Evolutionary conservation across 192 early-diverging fungal species (phyloP), one percentile per base, ranked within the genome.

Genomic region (Podila verticillata): DNA sequence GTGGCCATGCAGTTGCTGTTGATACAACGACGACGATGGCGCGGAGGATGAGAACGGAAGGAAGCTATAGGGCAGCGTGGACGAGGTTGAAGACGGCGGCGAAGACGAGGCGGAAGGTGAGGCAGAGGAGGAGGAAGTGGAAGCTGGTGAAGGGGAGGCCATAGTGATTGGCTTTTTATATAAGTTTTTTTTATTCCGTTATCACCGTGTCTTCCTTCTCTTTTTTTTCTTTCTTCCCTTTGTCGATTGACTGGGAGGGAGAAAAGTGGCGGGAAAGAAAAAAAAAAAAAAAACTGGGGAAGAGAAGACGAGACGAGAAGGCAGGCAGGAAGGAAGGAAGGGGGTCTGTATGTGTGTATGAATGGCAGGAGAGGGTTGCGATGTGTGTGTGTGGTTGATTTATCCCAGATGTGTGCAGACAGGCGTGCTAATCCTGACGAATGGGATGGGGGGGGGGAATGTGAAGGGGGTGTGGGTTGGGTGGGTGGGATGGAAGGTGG

Each of bases 361-460:
- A 17, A n/a, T n/a, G n/a, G n/a, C n/a, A n/a, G n/a, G n/a, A n/a
- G n/a, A n/a, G n/a, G n/a, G n/a, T n/a, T n/a, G n/a, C n/a, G n/a
- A n/a, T n/a, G n/a, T 19, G 58, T 3, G 17, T 10, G 51, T 54
- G 51, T 24, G 51, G 24, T n/a, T 54, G 51, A 26, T n/a, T 54
- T 54, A 15, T 54, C 51, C 51, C 51, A 54, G 51, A 54, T 54
- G 51, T 24, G 51, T 26, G 24, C 39, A 54, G 20, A n/a, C 51
- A 19, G 20, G 51, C n/a, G 20, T 54, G 24, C 51, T 44, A 44
- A 44, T 44, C 39, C 39, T 44, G 39, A 44, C 39, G 39, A 44
- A 70, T 19, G 59, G 59, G n/a, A 70, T 12, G 49, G 49, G 36
- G 44, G 57, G 5, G 49, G 49, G 36, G 44, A 39, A n/a, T 66